phyloP scores from a whole-genome alignment of 2,329 filamentous ascomycete genomes.

The Xylariaceae sp. region DNA sequence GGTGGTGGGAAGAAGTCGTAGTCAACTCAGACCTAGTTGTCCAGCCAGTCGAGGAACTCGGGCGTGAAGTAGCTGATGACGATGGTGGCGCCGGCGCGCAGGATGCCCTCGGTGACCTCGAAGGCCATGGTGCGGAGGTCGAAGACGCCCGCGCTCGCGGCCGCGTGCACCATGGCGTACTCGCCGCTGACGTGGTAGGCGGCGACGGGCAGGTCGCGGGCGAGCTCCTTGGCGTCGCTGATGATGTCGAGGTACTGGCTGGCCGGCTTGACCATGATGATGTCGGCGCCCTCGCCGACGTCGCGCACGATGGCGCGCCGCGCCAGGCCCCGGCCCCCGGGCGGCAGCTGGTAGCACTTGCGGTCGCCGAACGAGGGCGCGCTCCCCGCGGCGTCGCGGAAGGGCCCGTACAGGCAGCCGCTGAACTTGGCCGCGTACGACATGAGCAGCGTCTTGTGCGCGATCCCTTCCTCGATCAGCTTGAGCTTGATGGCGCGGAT shows the following conservation, averaged over 20 bases:
- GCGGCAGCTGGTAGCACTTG: conserved; percentile 93
- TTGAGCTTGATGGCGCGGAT: conserved; percentile 98
- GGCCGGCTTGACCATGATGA: conserved; percentile 99
- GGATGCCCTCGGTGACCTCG: conserved; percentile 86
- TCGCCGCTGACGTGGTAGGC: conserved; percentile 97
- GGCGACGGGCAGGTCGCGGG: conserved; percentile 82
- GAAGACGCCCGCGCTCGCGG: conserved; percentile 91
- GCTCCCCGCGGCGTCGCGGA: conserved; percentile 92
- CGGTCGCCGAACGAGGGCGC: conserved; percentile 88
- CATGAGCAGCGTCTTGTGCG: conserved; percentile 89
- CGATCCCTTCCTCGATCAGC: conserved; percentile 88
- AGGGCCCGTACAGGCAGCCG: conserved; percentile 91
- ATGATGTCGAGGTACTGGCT: conserved; percentile 96
- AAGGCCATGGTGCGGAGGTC: conserved; percentile 92
- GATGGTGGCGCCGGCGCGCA: conserved; percentile 88
- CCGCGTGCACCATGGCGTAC: conserved; percentile 96
- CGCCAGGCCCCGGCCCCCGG: conserved; percentile 83
- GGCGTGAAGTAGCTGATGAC: conserved; percentile 93
- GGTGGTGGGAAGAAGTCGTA: too few relatives aligned
- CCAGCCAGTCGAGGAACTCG: conserved; percentile 62
- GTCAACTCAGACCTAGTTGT: too few relatives aligned
- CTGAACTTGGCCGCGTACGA: conserved; percentile 98
- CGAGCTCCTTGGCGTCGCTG: conserved; percentile 90
- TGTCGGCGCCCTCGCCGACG: conserved; percentile 88
- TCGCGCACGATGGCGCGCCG: conserved; percentile 84